Base-by-base conservation (phyloP, 257 asterid genomes). In the Solanum virginianum region DNA sequence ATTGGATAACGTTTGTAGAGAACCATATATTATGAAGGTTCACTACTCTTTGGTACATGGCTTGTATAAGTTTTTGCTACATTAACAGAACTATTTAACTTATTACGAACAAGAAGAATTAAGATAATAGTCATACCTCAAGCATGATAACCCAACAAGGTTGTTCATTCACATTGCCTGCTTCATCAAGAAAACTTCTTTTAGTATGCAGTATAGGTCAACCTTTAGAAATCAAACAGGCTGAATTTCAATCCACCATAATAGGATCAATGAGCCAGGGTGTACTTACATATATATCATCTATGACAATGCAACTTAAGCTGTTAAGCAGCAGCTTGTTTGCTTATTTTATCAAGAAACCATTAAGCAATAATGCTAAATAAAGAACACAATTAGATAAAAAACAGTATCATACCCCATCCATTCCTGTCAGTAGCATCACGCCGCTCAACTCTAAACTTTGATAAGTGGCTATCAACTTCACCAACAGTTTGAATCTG, bases 71-170 rank as follows among this genome's bases (percentile, higher is more conserved):
- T 69, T 16, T 68, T 39, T 18, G 29, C 80, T 14, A 36, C 80
- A 70, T 18, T 39, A 9, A 70, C 24, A 70, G 20, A 69, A 39
- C 22, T 51, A 74, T 36, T 53, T 77, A 65, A 11, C 60, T 62
- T 17, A 22, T 66, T 18, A 60, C 32, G 8, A 16, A 53, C 16
- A 53, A 29, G 13, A 56, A 70, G 70, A 68, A 51, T 63, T 74
- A 60, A 62, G 39, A n/a, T 39, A 65, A 26, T 17, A 51, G 32
- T 59, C 69, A 86, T 90, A 96, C 99, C 99, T 97, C 99, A 75
- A 97, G 80, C 98, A 95, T 95, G 84, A 97, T 95, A 86, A 97
- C 98, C 99, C 99, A 97, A 85, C 99, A 97, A 82, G 98, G 98
- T 86, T 95, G 96, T 80, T 92, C 88, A 74, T 94, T 94, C 43